phyloP scores from a whole-genome alignment of 176 grass and related monocot species.

The Aegilops tauschii region DNA sequence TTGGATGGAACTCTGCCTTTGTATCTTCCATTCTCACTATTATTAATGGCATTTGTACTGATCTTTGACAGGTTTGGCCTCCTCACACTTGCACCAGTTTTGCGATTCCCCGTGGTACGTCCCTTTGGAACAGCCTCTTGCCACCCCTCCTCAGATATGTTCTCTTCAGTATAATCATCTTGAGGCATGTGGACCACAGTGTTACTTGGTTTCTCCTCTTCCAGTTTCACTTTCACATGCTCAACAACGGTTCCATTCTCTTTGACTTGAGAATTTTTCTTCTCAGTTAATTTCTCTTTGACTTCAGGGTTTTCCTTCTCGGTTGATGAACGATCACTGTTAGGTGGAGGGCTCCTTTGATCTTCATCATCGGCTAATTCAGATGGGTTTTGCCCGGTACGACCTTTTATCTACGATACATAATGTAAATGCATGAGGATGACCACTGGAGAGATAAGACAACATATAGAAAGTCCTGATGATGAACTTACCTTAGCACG shows the following conservation, averaged over 20 bases:
- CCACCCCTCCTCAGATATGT: conserved; percentile 84
- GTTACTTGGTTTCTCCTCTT: conserved; percentile 56
- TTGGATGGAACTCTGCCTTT: conserved; percentile 54
- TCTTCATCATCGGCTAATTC: conserved; percentile 70
- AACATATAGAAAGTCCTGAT: conserved; percentile 16
- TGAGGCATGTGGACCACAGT: conserved; percentile 40
- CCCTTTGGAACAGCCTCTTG: conserved; percentile 90
- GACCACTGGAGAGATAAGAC: conserved; percentile 24
- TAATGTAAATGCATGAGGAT: conserved; percentile 33
- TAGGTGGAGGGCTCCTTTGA: conserved; percentile 49
- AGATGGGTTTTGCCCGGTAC: conserved; percentile 56
- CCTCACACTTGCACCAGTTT: conserved; percentile 55
- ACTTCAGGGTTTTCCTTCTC: conserved; percentile 50
- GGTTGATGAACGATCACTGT: conserved; percentile 35
- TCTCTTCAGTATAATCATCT: conserved; percentile 62
- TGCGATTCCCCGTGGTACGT: conserved; percentile 51
- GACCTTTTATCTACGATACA: conserved; percentile 74
- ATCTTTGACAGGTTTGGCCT: conserved; percentile 82
- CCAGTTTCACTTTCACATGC: conserved; percentile 52
- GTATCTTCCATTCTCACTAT: conserved; percentile 67
- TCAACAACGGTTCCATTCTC: conserved; percentile 56
- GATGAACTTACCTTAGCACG: conserved; percentile 73
- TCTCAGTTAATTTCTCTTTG: conserved; percentile 61
- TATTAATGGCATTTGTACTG: conserved; percentile 62
- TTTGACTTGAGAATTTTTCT: conserved; percentile 55